Evolutionary conservation across 306 rosid species (phyloP), one percentile per base, ranked within the genome.

Genomic region (Abrus pulchellus): DNA sequence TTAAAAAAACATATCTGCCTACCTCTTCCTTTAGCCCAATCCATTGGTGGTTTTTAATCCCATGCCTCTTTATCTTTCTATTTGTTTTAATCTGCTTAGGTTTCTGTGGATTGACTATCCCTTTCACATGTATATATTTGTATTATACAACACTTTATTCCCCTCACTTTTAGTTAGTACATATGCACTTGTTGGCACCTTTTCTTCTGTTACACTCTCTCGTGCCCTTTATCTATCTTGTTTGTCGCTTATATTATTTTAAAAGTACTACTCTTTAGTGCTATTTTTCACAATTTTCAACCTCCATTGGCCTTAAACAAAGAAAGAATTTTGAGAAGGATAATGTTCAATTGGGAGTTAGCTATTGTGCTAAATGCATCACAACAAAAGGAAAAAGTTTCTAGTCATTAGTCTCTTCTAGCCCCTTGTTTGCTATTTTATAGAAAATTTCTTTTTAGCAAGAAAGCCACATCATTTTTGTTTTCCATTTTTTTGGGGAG

Each of bases 111-210:
- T 68, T 68, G 52, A 6, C 68, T 41, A 40, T 61, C 75, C 83
- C 34, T 83, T 83, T 74, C 79, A 80, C 70, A 69, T 56, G 65
- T 68, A 10, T 44, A 66, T 73, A 85, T 11, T 38, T 76, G 2
- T 20, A 20, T 76, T 38, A 66, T 78, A 27, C 55, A 57, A 48
- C 80, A 75, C 77, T 82, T 56, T 76, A 75, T 47, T 56, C 50
- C 14, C 40, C 33, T 41, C 52, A 33, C 60, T 60, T 60, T 60
- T 20, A 20, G 20, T 20, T 20, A 20, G 2, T 60, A n/a, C 49
- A n/a, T 20, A 13, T 33, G 13, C 60, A 14, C 33, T 48, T 61
- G 71, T 81, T 45, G n/a, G 1, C 47, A 29, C 34, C 20, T 64
- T 74, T 71, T 52, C 40, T 29, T 40, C 57, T 5, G 12, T 13